phyloP scores from a whole-genome alignment of 192 early-diverging fungal genomes.

The Entophlyctis helioformis region DNA sequence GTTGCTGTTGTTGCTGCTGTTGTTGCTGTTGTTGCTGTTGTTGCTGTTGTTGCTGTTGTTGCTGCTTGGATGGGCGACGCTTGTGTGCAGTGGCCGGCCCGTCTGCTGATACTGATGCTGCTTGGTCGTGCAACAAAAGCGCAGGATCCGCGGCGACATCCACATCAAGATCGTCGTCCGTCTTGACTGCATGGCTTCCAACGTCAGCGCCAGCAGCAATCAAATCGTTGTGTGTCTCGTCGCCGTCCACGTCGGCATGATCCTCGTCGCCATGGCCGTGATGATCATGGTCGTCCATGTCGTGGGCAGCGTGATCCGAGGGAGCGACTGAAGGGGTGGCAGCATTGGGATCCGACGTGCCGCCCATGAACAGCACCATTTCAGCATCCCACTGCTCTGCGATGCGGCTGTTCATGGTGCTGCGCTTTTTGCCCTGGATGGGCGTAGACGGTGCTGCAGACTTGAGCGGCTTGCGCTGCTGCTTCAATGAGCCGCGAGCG shows the following conservation, averaged over 20 bases:
- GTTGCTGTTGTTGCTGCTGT: conserved; percentile 2
- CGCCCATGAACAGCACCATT: conserved; percentile 6
- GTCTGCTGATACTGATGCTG: neutral
- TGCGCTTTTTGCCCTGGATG: conserved; percentile 22
- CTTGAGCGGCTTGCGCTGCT: no score
- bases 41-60: neutral
- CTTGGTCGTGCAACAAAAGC: neutral
- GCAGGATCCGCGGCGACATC: neutral
- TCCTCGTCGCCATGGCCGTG: no score
- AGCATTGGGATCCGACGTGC: no score
- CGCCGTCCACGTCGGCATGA: no score
- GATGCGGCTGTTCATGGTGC: conserved; percentile 27
- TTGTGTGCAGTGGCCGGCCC: neutral
- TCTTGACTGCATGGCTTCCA: no score
- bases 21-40: neutral
- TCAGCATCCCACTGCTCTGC: conserved; percentile 19
- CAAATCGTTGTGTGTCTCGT: no score
- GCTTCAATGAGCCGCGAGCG: no score
- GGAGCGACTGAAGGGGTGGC: no score
- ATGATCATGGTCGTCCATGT: no score
- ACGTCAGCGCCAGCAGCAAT: no score
- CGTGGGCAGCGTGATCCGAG: no score
- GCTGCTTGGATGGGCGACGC: neutral
- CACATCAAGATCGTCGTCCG: conserved; percentile 1
- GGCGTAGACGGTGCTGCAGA: no score